Conservation (phyloP, 768 basidiomycete genomes). For the Termitomyces sp. region DNA sequence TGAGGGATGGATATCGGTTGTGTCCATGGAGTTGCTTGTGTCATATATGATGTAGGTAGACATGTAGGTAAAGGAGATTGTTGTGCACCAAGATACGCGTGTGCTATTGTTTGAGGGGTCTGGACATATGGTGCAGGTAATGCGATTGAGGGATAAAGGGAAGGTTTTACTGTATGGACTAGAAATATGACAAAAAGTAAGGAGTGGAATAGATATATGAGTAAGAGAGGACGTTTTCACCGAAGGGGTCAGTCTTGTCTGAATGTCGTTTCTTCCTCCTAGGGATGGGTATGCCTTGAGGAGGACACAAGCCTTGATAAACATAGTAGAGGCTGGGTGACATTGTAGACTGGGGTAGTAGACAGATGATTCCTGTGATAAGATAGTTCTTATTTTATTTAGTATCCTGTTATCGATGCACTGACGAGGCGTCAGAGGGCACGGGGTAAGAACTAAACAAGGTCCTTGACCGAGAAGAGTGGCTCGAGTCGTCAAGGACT, state of each 20-base stretch:
- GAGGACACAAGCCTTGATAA: background rate
- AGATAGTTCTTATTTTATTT: background rate
- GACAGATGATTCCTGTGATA: background rate
- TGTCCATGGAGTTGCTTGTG: slow-evolving; percentile 4
- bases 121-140: slow-evolving; percentile 5
- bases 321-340: slow-evolving; percentile 1
- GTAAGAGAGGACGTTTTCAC: background rate
- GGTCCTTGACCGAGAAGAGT: background rate
- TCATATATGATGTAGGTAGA: background rate
- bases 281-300: slow-evolving; percentile 7
- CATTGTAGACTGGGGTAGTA: background rate
- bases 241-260: background rate
- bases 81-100: background rate
- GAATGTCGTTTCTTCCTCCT: background rate
- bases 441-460: background rate
- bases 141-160: slow-evolving; percentile 3
- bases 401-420: slow-evolving; percentile 4
- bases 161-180: slow-evolving; percentile 6
- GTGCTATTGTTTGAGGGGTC: background rate
- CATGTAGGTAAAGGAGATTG: background rate
- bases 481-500: background rate
- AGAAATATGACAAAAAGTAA: background rate
- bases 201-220: background rate
- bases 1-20: slow-evolving; percentile 1
- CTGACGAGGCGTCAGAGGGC: background rate